These are phyloP conservation scores for Phytopythium delawarense DNA, from an alignment of 352 stramenopile species.

Conservation along the genomic window DNA sequence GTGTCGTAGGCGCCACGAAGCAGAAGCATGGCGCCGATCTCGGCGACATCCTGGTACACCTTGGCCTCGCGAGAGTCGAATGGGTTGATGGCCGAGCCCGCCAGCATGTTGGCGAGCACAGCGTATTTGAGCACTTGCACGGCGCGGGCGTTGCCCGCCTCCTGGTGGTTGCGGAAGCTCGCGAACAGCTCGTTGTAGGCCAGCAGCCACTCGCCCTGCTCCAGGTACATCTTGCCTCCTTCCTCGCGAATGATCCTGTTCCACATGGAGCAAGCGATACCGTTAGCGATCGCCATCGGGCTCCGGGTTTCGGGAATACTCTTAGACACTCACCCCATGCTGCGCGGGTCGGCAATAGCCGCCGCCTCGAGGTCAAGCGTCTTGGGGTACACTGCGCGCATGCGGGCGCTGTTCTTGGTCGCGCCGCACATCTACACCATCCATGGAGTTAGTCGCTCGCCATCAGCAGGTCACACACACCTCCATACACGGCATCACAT, in stretches of 20 bases:
- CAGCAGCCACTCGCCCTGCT: slow-evolving; percentile 83
- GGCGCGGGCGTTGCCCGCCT: slow-evolving; percentile 84
- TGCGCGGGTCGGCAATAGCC: slow-evolving; percentile 85
- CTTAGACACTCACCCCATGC: slow-evolving; percentile 73
- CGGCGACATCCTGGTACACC: slow-evolving; percentile 81
- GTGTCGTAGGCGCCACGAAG: slow-evolving; percentile 66
- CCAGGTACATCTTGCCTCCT: slow-evolving; percentile 93
- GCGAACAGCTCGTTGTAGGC: slow-evolving; percentile 95
- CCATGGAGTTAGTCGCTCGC: not conserved
- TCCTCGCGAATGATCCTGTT: slow-evolving; percentile 85
- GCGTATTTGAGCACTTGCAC: slow-evolving; percentile 92
- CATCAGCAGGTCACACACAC: not conserved
- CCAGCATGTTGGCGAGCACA: slow-evolving; percentile 91
- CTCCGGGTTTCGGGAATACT: too few species aligned
- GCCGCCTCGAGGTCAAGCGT: slow-evolving; percentile 81
- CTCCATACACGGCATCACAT: not conserved
- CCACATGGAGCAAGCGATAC: not conserved
- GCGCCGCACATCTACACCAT: slow-evolving; percentile 64
- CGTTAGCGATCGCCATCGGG: slow-evolving; percentile 4
- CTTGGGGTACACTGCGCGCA: slow-evolving; percentile 89
- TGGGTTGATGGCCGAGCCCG: slow-evolving; percentile 91
- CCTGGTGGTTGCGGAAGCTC: slow-evolving; percentile 92
- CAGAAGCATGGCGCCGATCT: slow-evolving; percentile 75
- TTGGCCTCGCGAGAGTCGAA: slow-evolving; percentile 93
- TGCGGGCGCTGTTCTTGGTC: slow-evolving; percentile 84